Evolutionary conservation across 2,329 filamentous ascomycete species (phyloP).

Genomic region (Didymella lethalis): DNA sequence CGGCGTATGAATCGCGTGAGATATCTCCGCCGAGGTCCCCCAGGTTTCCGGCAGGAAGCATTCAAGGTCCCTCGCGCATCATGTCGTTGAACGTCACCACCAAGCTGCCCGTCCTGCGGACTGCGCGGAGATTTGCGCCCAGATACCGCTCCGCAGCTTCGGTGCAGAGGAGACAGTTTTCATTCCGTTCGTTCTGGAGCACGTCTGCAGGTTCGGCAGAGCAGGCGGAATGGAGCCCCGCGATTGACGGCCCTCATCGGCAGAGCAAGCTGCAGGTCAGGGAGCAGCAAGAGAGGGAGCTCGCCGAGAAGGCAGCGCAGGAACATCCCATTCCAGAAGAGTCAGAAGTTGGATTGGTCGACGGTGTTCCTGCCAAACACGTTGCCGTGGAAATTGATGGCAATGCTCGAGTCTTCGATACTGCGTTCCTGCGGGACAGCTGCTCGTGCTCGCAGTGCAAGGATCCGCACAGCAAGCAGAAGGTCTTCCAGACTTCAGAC

Average conservation of each 20-base stretch:
- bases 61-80: conserved; percentile 17
- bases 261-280: conserved; percentile 33
- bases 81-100: conserved; percentile 43
- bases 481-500: conserved; percentile 70
- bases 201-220: conserved; percentile 28
- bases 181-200: conserved; percentile 32
- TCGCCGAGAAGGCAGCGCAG: conserved; percentile 21
- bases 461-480: conserved; percentile 67
- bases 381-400: conserved; percentile 47
- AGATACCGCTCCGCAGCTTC: conserved; percentile 13
- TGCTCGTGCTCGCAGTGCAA: conserved; percentile 66
- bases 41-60: conserved; percentile 8
- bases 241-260: conserved; percentile 30
- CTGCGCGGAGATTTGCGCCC: conserved; percentile 14
- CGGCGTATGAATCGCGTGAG: conserved; percentile 31
- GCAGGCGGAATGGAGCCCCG: conserved; percentile 31
- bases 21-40: conserved; percentile 11
- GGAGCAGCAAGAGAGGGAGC: conserved; percentile 29
- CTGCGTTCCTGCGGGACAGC: conserved; percentile 62
- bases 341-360: conserved; percentile 28
- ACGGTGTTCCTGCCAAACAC: conserved; percentile 39
- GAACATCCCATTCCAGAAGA: conserved; percentile 15
- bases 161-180: conserved; percentile 20
- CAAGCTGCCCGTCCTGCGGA: conserved; percentile 24
- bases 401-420: conserved; percentile 41